Evolutionary conservation across 202 grass and related monocot genomes (phyloP), one percentile per base, ranked within the genome.

Genomic region (Dendrocalamus latiflorus): DNA sequence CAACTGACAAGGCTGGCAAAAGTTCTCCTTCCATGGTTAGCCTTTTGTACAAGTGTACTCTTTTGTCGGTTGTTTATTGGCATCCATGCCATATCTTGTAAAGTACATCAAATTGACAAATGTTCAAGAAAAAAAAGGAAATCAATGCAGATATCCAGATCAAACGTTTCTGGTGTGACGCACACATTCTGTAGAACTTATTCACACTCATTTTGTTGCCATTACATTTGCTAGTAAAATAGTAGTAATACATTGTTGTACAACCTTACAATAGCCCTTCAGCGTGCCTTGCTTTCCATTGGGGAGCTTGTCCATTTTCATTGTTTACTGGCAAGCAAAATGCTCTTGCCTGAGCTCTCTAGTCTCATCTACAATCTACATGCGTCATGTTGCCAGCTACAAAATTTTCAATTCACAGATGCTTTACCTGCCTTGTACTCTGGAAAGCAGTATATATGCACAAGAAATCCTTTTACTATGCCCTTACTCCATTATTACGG

Each of bases 371-470:
- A 48, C 67, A 60, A 56, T 43, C 22, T 43, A 48, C 67, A 60
- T 21, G 64, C 8, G 34, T 68, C 36, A 16, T 26, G 54, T 8
- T 20, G 24, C 55, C 61, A 18, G 9, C 56, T 72, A 20, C 53
- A 24, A 81, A 69, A 16, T 45, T 45, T 72, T 26, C 43, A 33
- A n/a, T 65, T 12, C 48, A 6, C 17, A 80, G 79, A 85, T 89
- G 76, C 87, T 85, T 89, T 77, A 65, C 82, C 77, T 89, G 72
- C 48, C 72, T 65, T 85, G 77, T 43, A 81, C 87, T 56, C 77
- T 59, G 56, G 55, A 65, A 30, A 54, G 17, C 76, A 71, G 57
- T 50, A 39, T 63, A 54, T 5, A 18, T 37, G 9, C 70, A 37
- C 36, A 21, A 9, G 26, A 42, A 63, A 17, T 47, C 39, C 33